Evolutionary conservation across 2,329 filamentous ascomycete genomes (phyloP), one percentile per base, ranked within the genome.

Genomic region (Cercospora sp.): DNA sequence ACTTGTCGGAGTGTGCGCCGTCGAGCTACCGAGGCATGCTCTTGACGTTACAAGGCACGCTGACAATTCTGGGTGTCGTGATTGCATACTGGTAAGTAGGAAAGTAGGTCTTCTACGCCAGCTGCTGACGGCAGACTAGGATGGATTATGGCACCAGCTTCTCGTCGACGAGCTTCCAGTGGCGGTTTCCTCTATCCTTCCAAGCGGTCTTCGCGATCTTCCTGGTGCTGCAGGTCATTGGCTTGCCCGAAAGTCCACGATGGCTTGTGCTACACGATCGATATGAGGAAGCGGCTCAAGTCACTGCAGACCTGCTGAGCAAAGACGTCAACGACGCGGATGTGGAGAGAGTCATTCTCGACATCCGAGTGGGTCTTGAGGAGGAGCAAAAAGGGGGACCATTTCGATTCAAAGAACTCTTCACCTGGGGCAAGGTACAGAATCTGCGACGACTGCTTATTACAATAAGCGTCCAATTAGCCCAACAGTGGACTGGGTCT

Each of bases 371-470:
- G 5, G 79, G 80, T 18, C 23, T 55, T 3, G 23, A 55, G 23
- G 48, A 55, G 5, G 64, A 59, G 28, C 60, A 63, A n/a, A 48
- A 45, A n/a, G 60, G 60, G 16, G 60, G 60, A 9, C 45, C 45
- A 3, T 51, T 48, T 16, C 31, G 79, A 79, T 74, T 75, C 78
- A 39, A 79, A 78, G 75, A 85, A 83, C 70, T 90, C 1, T 83
- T 89, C 73, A 89, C 87, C 1, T 82, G 83, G 60, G 87, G 88
- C 69, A 88, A 87, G 79, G 89, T 87, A 3, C 88, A 90, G 78
- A 87, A 90, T 74, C 86, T 89, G 79, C 85, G 88, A 7, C 83
- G 89, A 36, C 88, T 90, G 83, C 71, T 89, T 63, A 83, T 90
- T 5, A 88, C 87, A 3, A 82, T 85, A 0, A 84, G 83, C 8